Base-by-base conservation (phyloP, 805 yeast species). In the Scheffersomyces ergatensis region DNA sequence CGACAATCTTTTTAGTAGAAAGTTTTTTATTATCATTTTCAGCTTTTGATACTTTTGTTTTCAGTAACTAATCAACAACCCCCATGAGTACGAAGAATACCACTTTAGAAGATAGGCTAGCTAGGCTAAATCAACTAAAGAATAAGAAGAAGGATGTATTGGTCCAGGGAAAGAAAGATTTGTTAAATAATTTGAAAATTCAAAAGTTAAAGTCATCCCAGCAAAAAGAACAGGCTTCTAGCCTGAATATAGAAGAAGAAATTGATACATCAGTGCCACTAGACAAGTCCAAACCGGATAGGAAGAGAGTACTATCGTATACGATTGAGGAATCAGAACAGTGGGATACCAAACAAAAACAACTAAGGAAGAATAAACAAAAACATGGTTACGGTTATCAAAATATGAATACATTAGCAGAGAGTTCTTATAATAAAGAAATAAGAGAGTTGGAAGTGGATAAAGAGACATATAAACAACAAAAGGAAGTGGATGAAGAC, bases 311-410 rank as follows among this genome's bases (percentile, higher is more conserved):
- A 29, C 30, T 54, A 19, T 40, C 37, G n/a, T 53, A 53, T 37
- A 74, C 85, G 0, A 72, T 83, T 4, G 85, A 79, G 39, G 86
- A 85, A 39, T 72, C 79, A 41, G 85, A 81, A 47, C 64, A 66
- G 39, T 84, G 89, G 89, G 76, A 80, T 18, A 62, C 52, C 21
- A 71, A 67, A 39, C 53, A 60, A 40, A 60, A 51, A 33, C 47
- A 50, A 36, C 63, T 59, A 38, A 48, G 49, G 30, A 47, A 47
- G 5, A 59, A 63, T 6, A 46, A 47, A 5, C 49, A 49, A 9
- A 57, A 57, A 16, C 55, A 70, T 1, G 78, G 76, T n/a, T 55
- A 70, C 1, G 78, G 76, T 13, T 74, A 73, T 42, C 67, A 66
- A 32, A 80, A 82, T 50, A 74, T 68, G 47, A 58, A 72, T 27